Base-by-base conservation (phyloP, 495 filamentous ascomycete genomes). In the Trichoderma virens region DNA sequence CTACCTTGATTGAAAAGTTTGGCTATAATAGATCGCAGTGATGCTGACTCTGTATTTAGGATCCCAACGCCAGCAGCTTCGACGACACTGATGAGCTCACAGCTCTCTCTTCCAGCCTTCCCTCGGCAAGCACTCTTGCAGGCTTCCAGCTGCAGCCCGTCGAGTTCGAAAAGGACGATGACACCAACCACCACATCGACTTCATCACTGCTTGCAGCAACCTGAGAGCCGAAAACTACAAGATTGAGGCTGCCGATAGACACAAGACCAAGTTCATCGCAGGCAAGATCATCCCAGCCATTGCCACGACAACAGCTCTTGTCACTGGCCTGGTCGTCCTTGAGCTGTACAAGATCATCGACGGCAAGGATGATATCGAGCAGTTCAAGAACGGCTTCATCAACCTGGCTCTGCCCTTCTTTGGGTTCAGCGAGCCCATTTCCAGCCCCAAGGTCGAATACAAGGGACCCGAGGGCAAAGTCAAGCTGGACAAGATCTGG, bases 241-340 rank as follows among this genome's bases (percentile, higher is more conserved):
- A 90, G 64, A 99, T 99, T 68, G 83, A 89, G 66, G 84, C 86
- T 66, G 93, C 95, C 0, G 92, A 99, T 71, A 84, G 90, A 62
- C 95, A 97, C 82, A 92, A 92, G 84, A 99, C 93, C 64, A 99
- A 99, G 78, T 97, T 98, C 77, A 98, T 99, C 76, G 95, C 95
- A 28, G 95, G 95, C 72, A 99, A 98, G 83, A 99, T 99, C 69
- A 98, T 99, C 69, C 95, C 95, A 35, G 95, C 95, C 51, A 99
- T 99, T 77, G 95, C 92, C 63, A 98, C 94, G 16, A 97, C 95
- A 14, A 99, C 95, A 23, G 93, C 95, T 13, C 80, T 99, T 27
- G 93, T 97, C 43, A 98, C 95, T 2, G 95, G 95, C 62, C 81
- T 99, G 35, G 93, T 98, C 54, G 82, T 93, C 60, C 79, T 98